phyloP scores from a whole-genome alignment of 129 eudicot species.

The Daucus carota region DH1_v3.0 NC_030386.2:4063001-4063500 shows the following conservation, averaged over 20 bases:
- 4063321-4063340: slow-evolving; percentile 99
- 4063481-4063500: slow-evolving; percentile 67
- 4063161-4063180: slow-evolving; percentile 96
- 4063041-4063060: slow-evolving; percentile 67
- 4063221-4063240: slow-evolving; percentile 62
- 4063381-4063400: slow-evolving; percentile 96
- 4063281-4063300: slow-evolving; percentile 6
- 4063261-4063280: background rate
- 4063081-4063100: slow-evolving; percentile 70
- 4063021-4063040: slow-evolving; percentile 78
- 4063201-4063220: slow-evolving; percentile 78
- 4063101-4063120: slow-evolving; percentile 52
- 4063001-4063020: slow-evolving; percentile 70
- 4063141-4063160: slow-evolving; percentile 92
- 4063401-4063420: slow-evolving; percentile 77
- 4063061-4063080: slow-evolving; percentile 78
- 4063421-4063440: slow-evolving; percentile 69
- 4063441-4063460: slow-evolving; percentile 85
- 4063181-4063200: slow-evolving; percentile 75
- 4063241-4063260: background rate
- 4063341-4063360: slow-evolving; percentile 91
- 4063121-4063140: slow-evolving; percentile 90
- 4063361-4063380: slow-evolving; percentile 76
- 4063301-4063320: slow-evolving; percentile 35
- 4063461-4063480: slow-evolving; percentile 98